Conservation (phyloP, 2,329 filamentous ascomycete species). For the Fusarium pilosicola region DNA sequence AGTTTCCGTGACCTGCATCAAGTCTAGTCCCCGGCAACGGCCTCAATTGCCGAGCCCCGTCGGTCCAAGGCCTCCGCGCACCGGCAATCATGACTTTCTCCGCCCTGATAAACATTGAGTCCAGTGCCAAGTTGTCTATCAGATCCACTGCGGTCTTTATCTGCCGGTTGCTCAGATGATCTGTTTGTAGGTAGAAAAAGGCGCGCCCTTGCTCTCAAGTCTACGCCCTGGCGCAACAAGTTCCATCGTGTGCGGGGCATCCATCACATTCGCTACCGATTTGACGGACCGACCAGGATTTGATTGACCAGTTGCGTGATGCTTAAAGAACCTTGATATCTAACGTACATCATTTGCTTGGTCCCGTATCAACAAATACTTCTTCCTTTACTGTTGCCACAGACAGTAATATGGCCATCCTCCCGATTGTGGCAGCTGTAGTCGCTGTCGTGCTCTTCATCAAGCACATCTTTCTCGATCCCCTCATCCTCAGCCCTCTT, state of each 20-base stretch:
- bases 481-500: conserved; percentile 11
- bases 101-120: background rate
- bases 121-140: background rate
- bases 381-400: background rate
- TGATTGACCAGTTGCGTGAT: background rate
- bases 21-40: background rate
- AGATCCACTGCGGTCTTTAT: background rate
- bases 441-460: conserved; percentile 1
- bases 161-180: background rate
- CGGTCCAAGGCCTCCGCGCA: background rate
- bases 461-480: conserved; percentile 14
- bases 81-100: background rate
- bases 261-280: background rate
- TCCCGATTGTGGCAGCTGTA: background rate
- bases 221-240: background rate
- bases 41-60: background rate
- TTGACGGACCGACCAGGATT: background rate
- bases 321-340: background rate
- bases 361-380: background rate
- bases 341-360: background rate
- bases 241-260: background rate
- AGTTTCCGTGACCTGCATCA: background rate
- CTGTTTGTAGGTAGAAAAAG: background rate
- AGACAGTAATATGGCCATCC: background rate
- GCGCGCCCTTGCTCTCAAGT: background rate